phyloP scores from a whole-genome alignment of 2,329 filamentous ascomycete species.

The Verticillium klebahnii region DNA sequence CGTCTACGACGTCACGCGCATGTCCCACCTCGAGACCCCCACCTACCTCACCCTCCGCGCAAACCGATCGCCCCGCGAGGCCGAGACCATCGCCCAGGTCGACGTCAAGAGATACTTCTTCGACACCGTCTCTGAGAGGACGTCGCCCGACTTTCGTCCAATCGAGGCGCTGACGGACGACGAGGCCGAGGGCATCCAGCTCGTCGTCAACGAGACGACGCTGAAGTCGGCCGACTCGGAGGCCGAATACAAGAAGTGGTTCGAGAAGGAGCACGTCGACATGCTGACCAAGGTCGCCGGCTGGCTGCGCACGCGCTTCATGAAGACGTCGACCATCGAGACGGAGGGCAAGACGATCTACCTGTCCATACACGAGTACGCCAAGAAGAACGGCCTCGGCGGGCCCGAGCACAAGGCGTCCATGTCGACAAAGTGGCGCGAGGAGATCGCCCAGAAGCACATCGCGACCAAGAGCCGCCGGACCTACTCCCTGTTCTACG shows the following conservation, averaged over 20 bases:
- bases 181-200: conserved; percentile 53
- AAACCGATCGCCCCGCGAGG: conserved; percentile 49
- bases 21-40: conserved; percentile 64
- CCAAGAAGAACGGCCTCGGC: conserved; percentile 59
- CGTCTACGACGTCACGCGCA: conserved; percentile 74
- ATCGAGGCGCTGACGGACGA: conserved; percentile 56
- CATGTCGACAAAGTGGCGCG: conserved; percentile 56
- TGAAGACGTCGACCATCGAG: conserved; percentile 61
- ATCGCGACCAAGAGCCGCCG: conserved; percentile 54
- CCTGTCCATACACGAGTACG: conserved; percentile 69
- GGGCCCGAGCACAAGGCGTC: conserved; percentile 61
- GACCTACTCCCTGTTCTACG: conserved; percentile 70
- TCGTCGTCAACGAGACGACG: conserved; percentile 58
- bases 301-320: conserved; percentile 71
- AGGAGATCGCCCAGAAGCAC: conserved; percentile 53
- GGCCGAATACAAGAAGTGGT: conserved; percentile 61
- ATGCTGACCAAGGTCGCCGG: conserved; percentile 72
- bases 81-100: conserved; percentile 48
- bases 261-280: conserved; percentile 67
- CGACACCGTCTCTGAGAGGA: conserved; percentile 56
- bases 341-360: conserved; percentile 46
- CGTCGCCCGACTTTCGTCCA: conserved; percentile 51
- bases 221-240: conserved; percentile 46
- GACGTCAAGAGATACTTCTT: conserved; percentile 68
- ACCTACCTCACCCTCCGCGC: conserved; percentile 65